Base-by-base conservation (phyloP, 306 rosid species). In the Lotus japonicus region DNA sequence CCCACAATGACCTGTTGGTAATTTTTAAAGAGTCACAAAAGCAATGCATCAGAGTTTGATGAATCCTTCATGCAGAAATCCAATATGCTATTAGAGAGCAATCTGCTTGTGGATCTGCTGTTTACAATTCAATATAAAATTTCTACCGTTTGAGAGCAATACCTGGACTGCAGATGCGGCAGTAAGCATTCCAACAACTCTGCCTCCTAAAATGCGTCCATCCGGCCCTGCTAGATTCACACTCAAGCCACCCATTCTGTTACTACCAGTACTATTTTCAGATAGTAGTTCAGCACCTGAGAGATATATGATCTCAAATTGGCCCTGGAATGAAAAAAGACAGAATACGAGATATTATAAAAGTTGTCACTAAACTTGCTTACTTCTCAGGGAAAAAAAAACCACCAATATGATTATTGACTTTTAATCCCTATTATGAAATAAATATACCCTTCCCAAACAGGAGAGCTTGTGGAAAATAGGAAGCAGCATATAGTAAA, bases 161-260 rank as follows among this genome's bases (percentile, higher is more conserved):
- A 90, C 99, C 97, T 88, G 96, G 7, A 90, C 86, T 0, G 77
- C 77, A 0, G 92, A 70, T 11, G 90, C 89, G 5, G 99, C 97
- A 66, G 80, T 54, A 35, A 90, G 89, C 74, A 52, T 67, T 64
- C 95, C 96, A 23, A 80, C 75, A 80, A 94, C 95, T 42, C 82
- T 83, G 6, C 99, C 99, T 23, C 95, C 96, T 61, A 87, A 54
- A 75, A 88, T 82, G 45, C 68, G 83, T 60, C 96, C 90, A 66
- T 85, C 89, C 56, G 83, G 49, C 49, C 89, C 86, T 5, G 85
- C 92, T 38, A 94, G 73, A 42, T 84, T 43, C 28, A 85, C 84
- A 48, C 62, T 83, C 79, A 88, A 72, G 59, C 81, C 73, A 45
- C 87, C 72, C n/a, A n/a, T n/a, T n/a, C n/a, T 16, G 67, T 78